A percentile compares a stretch with the other conserved stretches of the same genome.
phyloP scores from a whole-genome alignment of 768 basidiomycete species.

The Pilatotrama ljubarskyi region DNA sequence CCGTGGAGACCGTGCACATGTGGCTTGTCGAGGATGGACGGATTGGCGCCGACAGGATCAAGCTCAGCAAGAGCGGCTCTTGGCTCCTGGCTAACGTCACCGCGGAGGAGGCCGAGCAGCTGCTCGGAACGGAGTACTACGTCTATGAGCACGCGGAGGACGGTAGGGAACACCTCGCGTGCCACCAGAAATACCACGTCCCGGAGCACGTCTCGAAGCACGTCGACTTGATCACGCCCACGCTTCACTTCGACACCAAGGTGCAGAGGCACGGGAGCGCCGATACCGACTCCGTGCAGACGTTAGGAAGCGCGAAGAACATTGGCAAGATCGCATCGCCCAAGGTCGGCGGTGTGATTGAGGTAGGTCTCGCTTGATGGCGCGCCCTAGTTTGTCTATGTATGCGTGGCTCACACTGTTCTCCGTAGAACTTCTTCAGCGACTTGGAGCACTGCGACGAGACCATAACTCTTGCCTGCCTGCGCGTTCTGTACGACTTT shows the following conservation, averaged over 20 bases:
- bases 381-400: too few species aligned
- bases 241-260: slow-evolving; percentile 57
- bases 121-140: slow-evolving; percentile 52
- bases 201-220: slow-evolving; percentile 58
- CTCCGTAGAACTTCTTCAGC: slow-evolving; percentile 9
- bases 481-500: slow-evolving; percentile 34
- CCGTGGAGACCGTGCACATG: slow-evolving; percentile 40
- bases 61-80: slow-evolving; percentile 40
- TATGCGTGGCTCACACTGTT: not conserved
- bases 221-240: slow-evolving; percentile 68
- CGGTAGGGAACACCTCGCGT: slow-evolving; percentile 54
- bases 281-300: not conserved
- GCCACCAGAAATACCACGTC: slow-evolving; percentile 64
- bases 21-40: slow-evolving; percentile 46
- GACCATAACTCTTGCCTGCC: slow-evolving; percentile 33
- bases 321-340: not conserved
- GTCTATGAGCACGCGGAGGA: slow-evolving; percentile 54
- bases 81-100: slow-evolving; percentile 46
- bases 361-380: not conserved
- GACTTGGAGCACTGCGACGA: slow-evolving; percentile 29
- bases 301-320: slow-evolving; percentile 11
- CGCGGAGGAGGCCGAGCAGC: slow-evolving; percentile 43
- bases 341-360: not conserved
- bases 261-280: slow-evolving; percentile 36
- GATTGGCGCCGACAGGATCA: slow-evolving; percentile 39